phyloP scores from a whole-genome alignment of 768 basidiomycete species.

The Mycena pura region DNA sequence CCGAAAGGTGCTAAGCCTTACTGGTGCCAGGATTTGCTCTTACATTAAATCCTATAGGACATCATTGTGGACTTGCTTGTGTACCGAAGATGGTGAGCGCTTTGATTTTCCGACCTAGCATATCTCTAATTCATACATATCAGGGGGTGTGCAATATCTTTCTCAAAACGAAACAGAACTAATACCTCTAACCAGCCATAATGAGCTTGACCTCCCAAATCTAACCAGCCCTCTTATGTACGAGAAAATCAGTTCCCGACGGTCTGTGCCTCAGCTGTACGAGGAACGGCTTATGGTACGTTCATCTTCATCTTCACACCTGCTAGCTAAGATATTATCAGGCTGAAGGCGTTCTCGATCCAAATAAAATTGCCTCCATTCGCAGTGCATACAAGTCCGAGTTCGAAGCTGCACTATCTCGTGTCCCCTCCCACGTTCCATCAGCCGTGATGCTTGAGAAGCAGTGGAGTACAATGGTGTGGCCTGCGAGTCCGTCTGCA shows the following conservation, averaged over 20 bases:
- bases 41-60: slow-evolving; percentile 51
- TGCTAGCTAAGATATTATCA: slow-evolving; percentile 25
- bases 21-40: background rate
- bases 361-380: slow-evolving; percentile 53
- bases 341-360: slow-evolving; percentile 59
- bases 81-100: slow-evolving; percentile 77
- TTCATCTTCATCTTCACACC: slow-evolving; percentile 13
- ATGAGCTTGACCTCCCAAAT: slow-evolving; percentile 86
- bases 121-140: background rate
- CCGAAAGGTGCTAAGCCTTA: slow-evolving; percentile 60
- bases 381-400: slow-evolving; percentile 65
- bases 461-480: slow-evolving; percentile 73
- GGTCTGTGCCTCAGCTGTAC: slow-evolving; percentile 81
- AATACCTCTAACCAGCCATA: slow-evolving; percentile 61
- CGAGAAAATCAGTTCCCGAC: slow-evolving; percentile 78
- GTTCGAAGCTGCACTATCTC: slow-evolving; percentile 67
- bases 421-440: slow-evolving; percentile 55
- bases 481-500: slow-evolving; percentile 59
- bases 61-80: slow-evolving; percentile 90
- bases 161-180: background rate
- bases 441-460: slow-evolving; percentile 62
- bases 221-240: slow-evolving; percentile 95
- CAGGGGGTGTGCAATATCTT: slow-evolving; percentile 47
- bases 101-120: background rate
- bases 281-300: slow-evolving; percentile 79